Base-by-base conservation (phyloP, 2,329 filamentous ascomycete species). In the Dactylellina drechsleri region DNA sequence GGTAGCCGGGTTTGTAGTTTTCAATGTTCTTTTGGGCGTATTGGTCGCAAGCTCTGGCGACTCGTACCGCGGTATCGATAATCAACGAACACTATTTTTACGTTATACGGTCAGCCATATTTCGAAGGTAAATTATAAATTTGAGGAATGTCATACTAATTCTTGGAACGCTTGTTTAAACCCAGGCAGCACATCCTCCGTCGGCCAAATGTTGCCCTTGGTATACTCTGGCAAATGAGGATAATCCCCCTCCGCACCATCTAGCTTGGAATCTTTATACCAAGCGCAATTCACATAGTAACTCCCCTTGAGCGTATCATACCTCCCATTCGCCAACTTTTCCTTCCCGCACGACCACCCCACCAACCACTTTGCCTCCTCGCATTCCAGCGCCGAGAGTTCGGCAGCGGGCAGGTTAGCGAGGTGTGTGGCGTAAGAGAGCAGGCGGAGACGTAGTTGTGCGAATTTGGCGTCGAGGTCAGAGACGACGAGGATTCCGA, bases 401-500 rank as follows among this genome's bases (percentile, higher is more conserved):
- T 93, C 88, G 13, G 87, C 83, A 26, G 86, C 83, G 4, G 92
- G 87, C 3, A 98, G 85, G 77, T 93, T 93, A 40, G 92, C 95
- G 45, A 98, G 88, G 81, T 96, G 95, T 0, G 92, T 96, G 2
- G 93, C 89, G 81, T 95, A 95, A 0, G 92, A 95, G 5, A 99
- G 86, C 1, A 96, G 86, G 73, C 87, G 87, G 72, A 87, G 87
- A 75, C 95, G 88, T 50, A 97, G 84, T n/a, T 86, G 83, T 13
- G 86, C 82, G 79, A 96, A 99, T 61, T 88, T 85, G 4, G 85
- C 77, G 0, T 93, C 92, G 0, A 98, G 87, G 80, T 93, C 92
- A 81, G 91, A 92, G 56, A 99, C 93, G n/a, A 98, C 84, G 66
- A 99, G 90, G 61, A 99, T 97, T 0, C 95, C 95, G 12, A 98